Evolutionary conservation across 768 basidiomycete genomes (phyloP), one percentile per base, ranked within the genome.

Genomic region (Trametes sanguinea): DNA sequence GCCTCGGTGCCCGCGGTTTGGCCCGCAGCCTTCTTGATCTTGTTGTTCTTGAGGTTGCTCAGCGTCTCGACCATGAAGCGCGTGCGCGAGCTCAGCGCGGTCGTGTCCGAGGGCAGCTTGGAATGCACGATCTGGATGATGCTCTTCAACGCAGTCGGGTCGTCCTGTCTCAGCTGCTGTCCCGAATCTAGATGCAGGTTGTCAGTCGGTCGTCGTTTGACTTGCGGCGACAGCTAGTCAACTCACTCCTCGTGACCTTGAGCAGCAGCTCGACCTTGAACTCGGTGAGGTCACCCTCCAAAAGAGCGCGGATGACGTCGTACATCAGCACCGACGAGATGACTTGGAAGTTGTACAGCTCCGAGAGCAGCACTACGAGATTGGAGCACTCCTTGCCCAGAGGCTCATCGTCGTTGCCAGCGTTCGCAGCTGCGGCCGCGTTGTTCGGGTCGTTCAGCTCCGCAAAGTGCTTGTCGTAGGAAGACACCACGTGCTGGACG

Each of bases 1-100:
- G 92, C 85, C 51, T 94, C 90, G 2, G 81, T 81, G 6, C 87
- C 89, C 62, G 89, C 87, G 61, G 87, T 86, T 61, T 88, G 86
- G 0, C 84, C 82, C 1, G 77, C 84, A 5, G 82, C 80, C 57
- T 84, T 78, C 71, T 89, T 92, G 54, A 83, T 68, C 72, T 91
- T 95, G 76, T 95, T 96, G 71, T 94, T 96, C 73, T 96, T 96
- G 57, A 98, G 82, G 72, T 95, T 94, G 5, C 83, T 84, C 33
- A 99, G 79, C 0, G 93, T 95, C 75, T 98, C 97, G 60, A 97
- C 77, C 95, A 98, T 97, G 76, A 98, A 98, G 16, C 86, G 85
- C 10, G 93, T 90, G 45, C 97, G 89, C 4, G 95, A 94, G 72
- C 93, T 97, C 62, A 87, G 61, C 30, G 72, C 69, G 6, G 76